Evolutionary conservation across 179 eudicot species (phyloP).

Genomic region (Vitellaria paradoxa): DNA sequence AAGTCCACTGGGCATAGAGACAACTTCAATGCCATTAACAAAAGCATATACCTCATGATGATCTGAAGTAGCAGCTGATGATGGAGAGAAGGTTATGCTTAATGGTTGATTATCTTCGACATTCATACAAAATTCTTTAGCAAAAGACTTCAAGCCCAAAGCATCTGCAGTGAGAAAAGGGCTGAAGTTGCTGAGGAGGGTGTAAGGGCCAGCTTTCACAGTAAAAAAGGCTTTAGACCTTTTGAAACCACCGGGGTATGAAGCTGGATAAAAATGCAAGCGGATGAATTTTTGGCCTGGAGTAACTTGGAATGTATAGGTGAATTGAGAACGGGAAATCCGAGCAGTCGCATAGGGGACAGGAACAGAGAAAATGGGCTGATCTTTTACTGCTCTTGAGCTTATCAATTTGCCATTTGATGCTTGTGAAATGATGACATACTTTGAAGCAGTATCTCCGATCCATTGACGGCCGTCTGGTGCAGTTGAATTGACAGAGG

Average conservation of each 20-base stretch:
- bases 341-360: slow-evolving; percentile 34
- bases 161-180: slow-evolving; percentile 9
- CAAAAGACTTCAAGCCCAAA: neutral
- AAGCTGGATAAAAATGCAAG: slow-evolving; percentile 24
- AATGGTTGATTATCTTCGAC: slow-evolving; percentile 11
- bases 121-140: slow-evolving; percentile 20
- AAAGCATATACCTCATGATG: slow-evolving; percentile 20
- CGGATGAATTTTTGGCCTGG: slow-evolving; percentile 37
- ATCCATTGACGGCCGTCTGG: slow-evolving; percentile 23
- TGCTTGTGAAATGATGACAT: neutral
- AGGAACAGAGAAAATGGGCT: neutral
- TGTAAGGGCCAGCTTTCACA: slow-evolving; percentile 23
- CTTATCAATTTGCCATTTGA: neutral
- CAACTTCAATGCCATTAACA: slow-evolving; percentile 30
- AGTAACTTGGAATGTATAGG: slow-evolving; percentile 22
- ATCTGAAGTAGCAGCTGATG: neutral
- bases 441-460: slow-evolving; percentile 10
- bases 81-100: slow-evolving; percentile 13
- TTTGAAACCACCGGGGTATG: slow-evolving; percentile 14
- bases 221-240: slow-evolving; percentile 22
- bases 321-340: slow-evolving; percentile 21
- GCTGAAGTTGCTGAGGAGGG: slow-evolving; percentile 31
- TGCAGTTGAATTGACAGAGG: slow-evolving; percentile 11
- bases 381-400: neutral
- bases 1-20: slow-evolving; percentile 29